These are phyloP conservation scores for Mucor racemosus DNA, from an alignment of 371 early-diverging fungal species.

Conservation along the genomic window DNA sequence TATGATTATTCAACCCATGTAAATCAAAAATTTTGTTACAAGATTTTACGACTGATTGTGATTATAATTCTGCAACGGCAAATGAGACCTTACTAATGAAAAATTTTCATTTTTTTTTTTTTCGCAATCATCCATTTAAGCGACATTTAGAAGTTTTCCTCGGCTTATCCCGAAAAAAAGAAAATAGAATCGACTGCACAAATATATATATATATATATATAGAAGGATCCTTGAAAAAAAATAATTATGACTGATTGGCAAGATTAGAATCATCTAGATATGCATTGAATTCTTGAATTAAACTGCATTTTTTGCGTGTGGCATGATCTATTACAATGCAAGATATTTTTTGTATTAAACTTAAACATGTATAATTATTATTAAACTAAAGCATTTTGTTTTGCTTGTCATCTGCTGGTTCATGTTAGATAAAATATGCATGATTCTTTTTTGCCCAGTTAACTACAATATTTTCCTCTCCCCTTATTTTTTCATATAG, in stretches of 20 bases:
- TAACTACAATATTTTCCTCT: no score
- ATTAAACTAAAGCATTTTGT: constrained; percentile 1
- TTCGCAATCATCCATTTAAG: background rate
- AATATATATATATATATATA: no score
- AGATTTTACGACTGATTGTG: no score
- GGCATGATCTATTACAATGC: background rate
- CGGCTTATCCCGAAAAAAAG: background rate
- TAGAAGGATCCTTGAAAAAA: no score
- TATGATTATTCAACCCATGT: background rate
- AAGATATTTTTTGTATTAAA: no score
- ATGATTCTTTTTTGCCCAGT: background rate
- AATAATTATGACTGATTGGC: no score
- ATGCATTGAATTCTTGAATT: background rate
- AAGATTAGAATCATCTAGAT: background rate
- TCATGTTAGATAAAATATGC: background rate
- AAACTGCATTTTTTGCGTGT: background rate
- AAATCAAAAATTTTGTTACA: no score
- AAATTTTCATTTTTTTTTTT: no score
- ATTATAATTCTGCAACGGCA: background rate
- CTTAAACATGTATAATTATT: background rate
- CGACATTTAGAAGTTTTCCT: background rate
- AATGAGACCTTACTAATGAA: background rate
- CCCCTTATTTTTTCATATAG: background rate
- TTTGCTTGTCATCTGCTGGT: background rate
- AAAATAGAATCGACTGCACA: no score